Percentiles rank a stretch among this genome's conserved stretches.
These are phyloP conservation scores for Starmerella bacillaris DNA, from an alignment of 805 yeast genomes.

Conservation along the genomic window DNA sequence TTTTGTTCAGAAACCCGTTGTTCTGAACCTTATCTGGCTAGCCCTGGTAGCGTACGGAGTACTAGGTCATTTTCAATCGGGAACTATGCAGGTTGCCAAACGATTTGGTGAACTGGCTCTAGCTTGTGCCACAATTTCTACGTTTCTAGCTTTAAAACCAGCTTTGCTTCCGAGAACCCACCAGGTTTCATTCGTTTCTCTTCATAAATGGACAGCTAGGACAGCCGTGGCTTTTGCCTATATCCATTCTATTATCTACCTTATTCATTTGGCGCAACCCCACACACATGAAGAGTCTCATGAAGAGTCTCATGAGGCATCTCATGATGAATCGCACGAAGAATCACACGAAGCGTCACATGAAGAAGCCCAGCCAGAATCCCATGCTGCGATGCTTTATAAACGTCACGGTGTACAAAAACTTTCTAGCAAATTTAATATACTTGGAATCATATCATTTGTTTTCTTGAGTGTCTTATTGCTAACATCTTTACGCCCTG, in stretches of 20 bases:
- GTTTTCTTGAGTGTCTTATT: slow-evolving; percentile 35
- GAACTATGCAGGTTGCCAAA: slow-evolving; percentile 36
- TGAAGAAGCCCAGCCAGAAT: too few relatives aligned
- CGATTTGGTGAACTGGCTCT: slow-evolving; percentile 63
- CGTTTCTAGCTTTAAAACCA: slow-evolving; percentile 64
- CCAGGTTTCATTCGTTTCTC: slow-evolving; percentile 50
- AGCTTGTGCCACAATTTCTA: slow-evolving; percentile 54
- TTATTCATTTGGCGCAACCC: background rate
- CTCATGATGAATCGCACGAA: background rate
- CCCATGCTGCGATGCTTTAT: background rate
- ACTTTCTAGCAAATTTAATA: slow-evolving; percentile 25
- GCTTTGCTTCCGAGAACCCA: slow-evolving; percentile 64
- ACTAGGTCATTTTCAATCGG: slow-evolving; percentile 7
- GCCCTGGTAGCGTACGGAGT: slow-evolving; percentile 7
- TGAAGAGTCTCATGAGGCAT: background rate
- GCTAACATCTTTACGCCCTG: slow-evolving; percentile 44
- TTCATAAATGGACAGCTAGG: slow-evolving; percentile 85
- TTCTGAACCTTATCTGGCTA: slow-evolving; percentile 7
- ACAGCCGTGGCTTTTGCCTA: slow-evolving; percentile 49
- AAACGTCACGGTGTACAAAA: slow-evolving; percentile 11
- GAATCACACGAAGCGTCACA: background rate
- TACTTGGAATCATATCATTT: slow-evolving; percentile 50
- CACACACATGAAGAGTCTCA: background rate
- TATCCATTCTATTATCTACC: slow-evolving; percentile 46
- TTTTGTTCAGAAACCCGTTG: slow-evolving; percentile 6